Evolutionary conservation across 2,329 filamentous ascomycete genomes (phyloP), one percentile per base, ranked within the genome.

Genomic region (Colletotrichum sp.): DNA sequence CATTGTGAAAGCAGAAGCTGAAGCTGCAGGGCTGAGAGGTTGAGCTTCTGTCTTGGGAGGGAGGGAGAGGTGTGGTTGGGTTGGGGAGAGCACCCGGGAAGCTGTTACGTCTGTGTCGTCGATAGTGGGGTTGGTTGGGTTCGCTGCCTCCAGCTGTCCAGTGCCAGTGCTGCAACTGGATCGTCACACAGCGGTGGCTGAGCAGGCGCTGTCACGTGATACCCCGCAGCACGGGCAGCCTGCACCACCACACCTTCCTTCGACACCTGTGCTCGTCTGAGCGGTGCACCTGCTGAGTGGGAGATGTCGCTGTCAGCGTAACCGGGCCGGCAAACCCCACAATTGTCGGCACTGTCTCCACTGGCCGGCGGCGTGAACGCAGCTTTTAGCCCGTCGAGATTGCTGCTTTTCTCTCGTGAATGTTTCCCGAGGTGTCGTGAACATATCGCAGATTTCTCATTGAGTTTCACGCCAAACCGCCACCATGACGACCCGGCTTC

Each of bases 1-100:
- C 90, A 91, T 91, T 72, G 83, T 85, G 79, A 70, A 68, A 71
- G 61, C 74, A 75, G 74, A 74, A 76, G 74, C 73, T 73, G 44
- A 74, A 76, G 73, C 74, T 74, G 44, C 63, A 68, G 68, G 61
- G 52, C 60, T 63, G 61, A 19, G 22, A 57, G 57, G 67, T 71
- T 52, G 67, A 76, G 74, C 74, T 76, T 76, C 74, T 65, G 82
- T 84, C 83, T 52, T 52, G 83, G 82, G 82, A 81, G 80, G 77
- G 78, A 59, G 65, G 66, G 67, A 55, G 59, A 69, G 64, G 39
- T 59, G 39, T 67, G 75, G 55, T 75, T 67, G 74, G 70, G 71
- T 74, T 63, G 59, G 72, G 44, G 70, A 74, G 74, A 55, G 74
- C 65, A 67, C 65, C 70, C 48, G 48, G 74, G 74, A 74, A 68